Evolutionary conservation across 345 rosid genomes (phyloP), one percentile per base, ranked within the genome.

Genomic region (Excoecaria agallocha): DNA sequence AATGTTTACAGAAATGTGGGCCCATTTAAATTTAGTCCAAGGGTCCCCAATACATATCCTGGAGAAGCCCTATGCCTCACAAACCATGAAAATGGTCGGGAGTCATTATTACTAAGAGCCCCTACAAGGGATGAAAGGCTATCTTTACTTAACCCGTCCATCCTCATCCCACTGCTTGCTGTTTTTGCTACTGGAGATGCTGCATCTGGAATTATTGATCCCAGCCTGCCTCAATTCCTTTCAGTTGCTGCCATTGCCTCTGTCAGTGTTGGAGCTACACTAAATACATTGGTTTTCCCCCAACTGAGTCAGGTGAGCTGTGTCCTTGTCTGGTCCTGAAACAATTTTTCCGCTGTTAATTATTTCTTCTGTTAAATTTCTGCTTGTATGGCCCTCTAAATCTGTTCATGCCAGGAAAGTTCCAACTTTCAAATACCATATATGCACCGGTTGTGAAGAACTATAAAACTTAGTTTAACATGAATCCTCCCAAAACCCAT

Each of bases 61-160:
- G 96, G 97, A 72, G 96, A 95, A 84, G 92, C 99, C 24, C 83
- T 95, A 86, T 89, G 90, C 84, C 87, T 95, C 76, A 95, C 94
- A 57, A 95, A 91, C 74, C 99, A 95, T 77, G 84, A 78, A 78
- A 93, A 89, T 72, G 92, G 92, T 22, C 83, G 88, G 67, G 93
- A 89, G 81, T 85, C 93, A 7, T 72, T 68, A 43, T 80, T 93
- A 71, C 69, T 95, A 70, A 83, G 97, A 81, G 91, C 94, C 67
- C 97, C 99, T 60, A 71, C 71, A 68, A 89, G 87, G 84, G 93
- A 91, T 15, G 87, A 86, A 83, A 90, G 78, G 70, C 74, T 78
- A 54, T 79, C 88, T 67, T 77, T 92, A 41, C 87, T 87, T 74
- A 81, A 74, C 70, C 98, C 97, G 4, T 77, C 91, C 62, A 68